A percentile compares a stretch with the other conserved stretches of the same genome.
Conservation (phyloP, 805 yeast genomes). For the Nakazawaea siamensis region DNA sequence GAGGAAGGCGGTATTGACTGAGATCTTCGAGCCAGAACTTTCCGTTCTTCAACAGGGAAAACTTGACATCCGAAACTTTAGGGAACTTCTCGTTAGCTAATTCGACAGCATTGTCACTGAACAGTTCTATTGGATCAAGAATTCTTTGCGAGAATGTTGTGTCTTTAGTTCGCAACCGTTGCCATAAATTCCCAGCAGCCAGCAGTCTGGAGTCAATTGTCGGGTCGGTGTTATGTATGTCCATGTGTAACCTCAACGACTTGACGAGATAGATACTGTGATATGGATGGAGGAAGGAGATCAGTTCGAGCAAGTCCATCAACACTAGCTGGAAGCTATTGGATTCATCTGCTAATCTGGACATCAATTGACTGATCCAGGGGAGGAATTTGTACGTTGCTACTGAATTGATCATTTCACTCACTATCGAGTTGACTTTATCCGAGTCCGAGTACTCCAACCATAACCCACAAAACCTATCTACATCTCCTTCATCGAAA, state of each 20-base stretch:
- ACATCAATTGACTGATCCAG: slow-evolving; percentile 78
- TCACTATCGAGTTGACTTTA: slow-evolving; percentile 34
- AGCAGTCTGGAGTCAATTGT: slow-evolving; percentile 35
- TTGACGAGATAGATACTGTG: slow-evolving; percentile 60
- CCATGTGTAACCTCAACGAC: slow-evolving; percentile 42
- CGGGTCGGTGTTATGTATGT: slow-evolving; percentile 26
- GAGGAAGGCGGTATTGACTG: slow-evolving; percentile 42
- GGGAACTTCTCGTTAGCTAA: slow-evolving; percentile 40
- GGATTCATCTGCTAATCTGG: slow-evolving; percentile 47
- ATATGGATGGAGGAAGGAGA: slow-evolving; percentile 57
- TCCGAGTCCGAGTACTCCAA: slow-evolving; percentile 46
- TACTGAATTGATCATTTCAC: slow-evolving; percentile 27
- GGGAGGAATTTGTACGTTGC: slow-evolving; percentile 60
- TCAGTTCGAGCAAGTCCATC: slow-evolving; percentile 33
- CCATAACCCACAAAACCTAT: slow-evolving; percentile 81
- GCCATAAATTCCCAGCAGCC: slow-evolving; percentile 46
- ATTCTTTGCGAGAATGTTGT: slow-evolving; percentile 20
- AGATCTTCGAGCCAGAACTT: slow-evolving; percentile 51
- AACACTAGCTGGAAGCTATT: slow-evolving; percentile 49
- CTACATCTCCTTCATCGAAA: slow-evolving; percentile 49
- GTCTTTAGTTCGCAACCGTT: slow-evolving; percentile 22
- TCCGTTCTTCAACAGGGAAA: slow-evolving; percentile 32
- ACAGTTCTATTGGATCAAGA: slow-evolving; percentile 35
- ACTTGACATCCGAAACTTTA: slow-evolving; percentile 22
- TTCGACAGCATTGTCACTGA: slow-evolving; percentile 42